A percentile compares a stretch with the other conserved stretches of the same genome.
These are phyloP conservation scores for Ganoderma lingzhi DNA, from an alignment of 1,284 basidiomycete species.

Conservation along the genomic window DNA sequence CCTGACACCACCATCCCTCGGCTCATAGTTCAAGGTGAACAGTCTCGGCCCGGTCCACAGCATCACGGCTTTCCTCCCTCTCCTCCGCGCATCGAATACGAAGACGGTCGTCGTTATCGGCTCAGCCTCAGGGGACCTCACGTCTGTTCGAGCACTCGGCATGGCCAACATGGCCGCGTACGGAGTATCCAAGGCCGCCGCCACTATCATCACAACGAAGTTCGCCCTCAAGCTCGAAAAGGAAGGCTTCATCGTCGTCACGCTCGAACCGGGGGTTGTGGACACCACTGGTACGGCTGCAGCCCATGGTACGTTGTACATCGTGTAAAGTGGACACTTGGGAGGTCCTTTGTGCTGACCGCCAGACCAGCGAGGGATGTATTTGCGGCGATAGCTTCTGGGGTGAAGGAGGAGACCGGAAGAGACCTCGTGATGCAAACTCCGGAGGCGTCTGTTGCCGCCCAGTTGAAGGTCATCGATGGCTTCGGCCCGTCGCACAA, in stretches of 20 bases:
- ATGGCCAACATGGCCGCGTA: constrained; percentile 38
- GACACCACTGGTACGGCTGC: constrained; percentile 32
- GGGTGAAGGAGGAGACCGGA: not conserved
- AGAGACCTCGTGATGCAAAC: not conserved
- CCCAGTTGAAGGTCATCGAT: not conserved
- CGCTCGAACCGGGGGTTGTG: constrained; percentile 48
- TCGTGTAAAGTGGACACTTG: not conserved
- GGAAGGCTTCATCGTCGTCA: constrained; percentile 48
- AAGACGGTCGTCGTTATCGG: too few species aligned
- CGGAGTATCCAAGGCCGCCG: constrained; percentile 46
- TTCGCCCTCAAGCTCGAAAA: constrained; percentile 45
- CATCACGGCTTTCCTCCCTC: constrained; percentile 47
- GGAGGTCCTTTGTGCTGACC: not conserved
- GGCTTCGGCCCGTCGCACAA: not conserved
- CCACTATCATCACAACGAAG: constrained; percentile 49
- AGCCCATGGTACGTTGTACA: not conserved
- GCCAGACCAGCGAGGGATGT: not conserved
- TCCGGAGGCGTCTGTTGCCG: not conserved
- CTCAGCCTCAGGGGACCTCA: constrained; percentile 30
- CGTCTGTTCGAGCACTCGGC: constrained; percentile 33
- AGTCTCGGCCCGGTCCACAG: constrained; percentile 47
- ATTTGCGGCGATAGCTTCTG: not conserved
- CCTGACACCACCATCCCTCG: not conserved
- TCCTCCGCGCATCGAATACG: constrained; percentile 37
- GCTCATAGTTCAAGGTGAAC: constrained; percentile 44